Evolutionary conservation across 495 filamentous ascomycete species (phyloP).

Genomic region (Cenococcum geophilum): DNA sequence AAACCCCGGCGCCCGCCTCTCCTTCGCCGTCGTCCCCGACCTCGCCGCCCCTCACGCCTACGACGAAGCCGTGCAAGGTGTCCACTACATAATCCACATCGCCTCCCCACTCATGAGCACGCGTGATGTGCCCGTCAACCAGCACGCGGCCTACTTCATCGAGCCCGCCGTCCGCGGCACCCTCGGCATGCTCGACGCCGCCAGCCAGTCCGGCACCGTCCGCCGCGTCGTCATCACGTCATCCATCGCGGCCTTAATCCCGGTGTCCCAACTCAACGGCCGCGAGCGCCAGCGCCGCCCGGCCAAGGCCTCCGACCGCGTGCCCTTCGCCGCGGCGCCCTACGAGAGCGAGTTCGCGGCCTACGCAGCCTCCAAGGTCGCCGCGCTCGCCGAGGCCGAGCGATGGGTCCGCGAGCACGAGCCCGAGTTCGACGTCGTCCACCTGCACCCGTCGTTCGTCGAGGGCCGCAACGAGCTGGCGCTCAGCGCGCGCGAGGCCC

Average conservation of each 20-base stretch:
- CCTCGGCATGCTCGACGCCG: conserved; percentile 30
- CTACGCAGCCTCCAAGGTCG: conserved; percentile 20
- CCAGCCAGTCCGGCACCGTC: conserved; percentile 29
- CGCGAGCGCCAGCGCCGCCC: conserved; percentile 8
- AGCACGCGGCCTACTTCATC: conserved; percentile 23
- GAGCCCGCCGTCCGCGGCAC: conserved; percentile 33
- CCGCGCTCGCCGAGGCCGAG: conserved; percentile 21
- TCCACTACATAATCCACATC: conserved; percentile 43
- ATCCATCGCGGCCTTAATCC: conserved; percentile 26
- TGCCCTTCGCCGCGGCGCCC: conserved; percentile 10
- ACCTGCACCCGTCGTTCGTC: conserved; percentile 19
- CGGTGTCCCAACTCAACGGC: conserved; percentile 6
- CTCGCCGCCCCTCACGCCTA: conserved; percentile 38
- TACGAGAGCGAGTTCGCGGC: conserved; percentile 15
- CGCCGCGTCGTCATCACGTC: conserved; percentile 39
- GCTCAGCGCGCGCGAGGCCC: conserved; percentile 6
- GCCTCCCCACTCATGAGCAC: conserved; percentile 34
- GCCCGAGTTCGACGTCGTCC: conserved; percentile 16
- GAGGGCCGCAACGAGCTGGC: conserved; percentile 19
- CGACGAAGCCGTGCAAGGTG: conserved; percentile 36
- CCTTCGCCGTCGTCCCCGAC: conserved; percentile 40
- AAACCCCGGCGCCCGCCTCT: conserved; percentile 15
- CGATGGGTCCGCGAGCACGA: conserved; percentile 6
- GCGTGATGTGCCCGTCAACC: background rate
- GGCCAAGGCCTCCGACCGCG: conserved; percentile 11